Percentiles rank a stretch among this genome's conserved stretches.
Conservation (phyloP, 257 asterid species). For the Solanum rostratum region DNA sequence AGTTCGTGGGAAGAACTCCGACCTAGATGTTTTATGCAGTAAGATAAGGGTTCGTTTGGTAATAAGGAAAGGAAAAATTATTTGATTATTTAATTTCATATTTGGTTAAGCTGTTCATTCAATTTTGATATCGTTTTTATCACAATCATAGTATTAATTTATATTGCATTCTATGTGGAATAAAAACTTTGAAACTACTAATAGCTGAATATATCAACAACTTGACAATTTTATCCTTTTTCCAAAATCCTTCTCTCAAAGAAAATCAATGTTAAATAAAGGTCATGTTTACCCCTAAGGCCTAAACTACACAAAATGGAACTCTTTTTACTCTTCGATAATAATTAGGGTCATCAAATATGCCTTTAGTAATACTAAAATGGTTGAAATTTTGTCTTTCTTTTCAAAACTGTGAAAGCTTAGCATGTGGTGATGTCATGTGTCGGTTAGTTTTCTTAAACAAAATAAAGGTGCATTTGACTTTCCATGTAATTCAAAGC, state of each 20-base stretch:
- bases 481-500: background rate
- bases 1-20: background rate
- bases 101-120: too few relatives aligned
- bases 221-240: background rate
- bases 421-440: background rate
- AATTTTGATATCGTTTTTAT: too few relatives aligned
- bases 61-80: background rate
- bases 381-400: background rate
- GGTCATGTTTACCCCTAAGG: background rate
- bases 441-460: background rate
- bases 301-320: background rate
- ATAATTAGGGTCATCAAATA: background rate
- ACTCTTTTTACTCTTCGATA: too few relatives aligned
- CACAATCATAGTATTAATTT: background rate
- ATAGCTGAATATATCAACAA: background rate
- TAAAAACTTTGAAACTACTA: background rate
- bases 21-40: background rate
- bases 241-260: background rate
- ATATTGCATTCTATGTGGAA: background rate
- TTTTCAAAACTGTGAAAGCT: background rate
- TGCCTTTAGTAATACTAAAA: background rate
- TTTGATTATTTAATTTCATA: background rate
- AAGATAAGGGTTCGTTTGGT: background rate
- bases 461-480: background rate
- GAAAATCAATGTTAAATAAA: background rate